Percentiles rank a stretch among this genome's conserved stretches.
These are phyloP conservation scores for Fraxinus angustifolia DNA, from an alignment of 305 asterid species.

Conservation along the genomic window DNA sequence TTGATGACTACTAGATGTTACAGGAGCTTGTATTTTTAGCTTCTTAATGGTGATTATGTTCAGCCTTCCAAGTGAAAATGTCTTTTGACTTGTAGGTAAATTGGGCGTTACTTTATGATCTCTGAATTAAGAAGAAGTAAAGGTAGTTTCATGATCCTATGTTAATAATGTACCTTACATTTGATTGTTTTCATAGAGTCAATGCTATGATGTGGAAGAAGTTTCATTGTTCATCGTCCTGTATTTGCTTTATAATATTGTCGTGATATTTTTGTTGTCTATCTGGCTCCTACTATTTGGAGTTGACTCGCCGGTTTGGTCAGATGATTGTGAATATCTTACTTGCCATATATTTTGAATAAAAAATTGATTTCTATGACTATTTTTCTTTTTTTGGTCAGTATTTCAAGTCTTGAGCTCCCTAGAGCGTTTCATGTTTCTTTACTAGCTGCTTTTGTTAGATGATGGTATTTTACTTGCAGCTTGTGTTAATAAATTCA, in stretches of 20 bases:
- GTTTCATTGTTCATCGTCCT: neutral
- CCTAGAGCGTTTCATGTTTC: neutral
- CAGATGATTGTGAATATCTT: neutral
- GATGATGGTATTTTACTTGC: neutral
- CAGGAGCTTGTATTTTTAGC: constrained; percentile 31
- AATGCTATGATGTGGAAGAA: neutral
- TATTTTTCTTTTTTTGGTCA: neutral
- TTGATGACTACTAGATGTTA: neutral
- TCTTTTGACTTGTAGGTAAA: constrained; percentile 88
- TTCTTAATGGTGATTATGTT: constrained; percentile 45
- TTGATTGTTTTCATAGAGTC: neutral
- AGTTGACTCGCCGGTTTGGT: neutral
- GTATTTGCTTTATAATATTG: neutral
- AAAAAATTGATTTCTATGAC: neutral
- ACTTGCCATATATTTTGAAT: neutral
- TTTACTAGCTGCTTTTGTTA: neutral
- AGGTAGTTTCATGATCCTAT: constrained; percentile 80
- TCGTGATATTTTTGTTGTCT: neutral
- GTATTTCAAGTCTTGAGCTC: neutral
- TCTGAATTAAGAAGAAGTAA: constrained; percentile 91
- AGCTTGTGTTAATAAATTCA: neutral
- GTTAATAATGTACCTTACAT: constrained; percentile 16
- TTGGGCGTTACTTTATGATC: constrained; percentile 90
- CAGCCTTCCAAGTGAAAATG: constrained; percentile 75
- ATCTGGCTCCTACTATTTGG: neutral